phyloP scores from a whole-genome alignment of 306 rosid species.

The Nissolia schottii region DNA sequence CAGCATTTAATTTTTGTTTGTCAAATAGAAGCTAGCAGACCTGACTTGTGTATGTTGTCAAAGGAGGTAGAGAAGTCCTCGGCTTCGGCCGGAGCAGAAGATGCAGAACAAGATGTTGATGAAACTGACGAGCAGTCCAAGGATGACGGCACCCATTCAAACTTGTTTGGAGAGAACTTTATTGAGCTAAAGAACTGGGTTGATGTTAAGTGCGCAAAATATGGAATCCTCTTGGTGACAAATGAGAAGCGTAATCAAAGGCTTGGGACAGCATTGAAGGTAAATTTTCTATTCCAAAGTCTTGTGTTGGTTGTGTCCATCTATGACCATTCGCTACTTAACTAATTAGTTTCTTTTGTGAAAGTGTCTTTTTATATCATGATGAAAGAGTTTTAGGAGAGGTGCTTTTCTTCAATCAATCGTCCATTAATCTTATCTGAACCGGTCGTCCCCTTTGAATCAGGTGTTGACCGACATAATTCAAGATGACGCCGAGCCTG shows the following conservation, averaged over 20 bases:
- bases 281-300: constrained; percentile 23
- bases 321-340: not conserved
- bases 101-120: constrained; percentile 33
- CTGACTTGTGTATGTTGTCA: constrained; percentile 26
- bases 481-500: constrained; percentile 56
- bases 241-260: constrained; percentile 68
- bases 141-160: constrained; percentile 32
- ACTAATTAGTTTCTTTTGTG: not conserved
- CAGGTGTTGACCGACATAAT: constrained; percentile 71
- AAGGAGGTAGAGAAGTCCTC: constrained; percentile 40
- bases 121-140: constrained; percentile 34
- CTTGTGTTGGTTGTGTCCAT: not conserved
- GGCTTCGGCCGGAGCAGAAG: constrained; percentile 32
- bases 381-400: not conserved
- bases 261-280: constrained; percentile 92
- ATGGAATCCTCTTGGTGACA: constrained; percentile 65
- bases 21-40: constrained; percentile 25
- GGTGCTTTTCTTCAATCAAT: not conserved
- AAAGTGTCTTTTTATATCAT: not conserved
- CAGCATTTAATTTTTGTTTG: constrained; percentile 3
- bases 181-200: constrained; percentile 88
- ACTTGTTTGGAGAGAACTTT: constrained; percentile 72
- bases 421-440: not conserved
- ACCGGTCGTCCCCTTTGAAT: not conserved
- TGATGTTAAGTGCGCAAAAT: constrained; percentile 65